phyloP scores from a whole-genome alignment of 805 yeast species.

The Saturnispora dispora region DNA sequence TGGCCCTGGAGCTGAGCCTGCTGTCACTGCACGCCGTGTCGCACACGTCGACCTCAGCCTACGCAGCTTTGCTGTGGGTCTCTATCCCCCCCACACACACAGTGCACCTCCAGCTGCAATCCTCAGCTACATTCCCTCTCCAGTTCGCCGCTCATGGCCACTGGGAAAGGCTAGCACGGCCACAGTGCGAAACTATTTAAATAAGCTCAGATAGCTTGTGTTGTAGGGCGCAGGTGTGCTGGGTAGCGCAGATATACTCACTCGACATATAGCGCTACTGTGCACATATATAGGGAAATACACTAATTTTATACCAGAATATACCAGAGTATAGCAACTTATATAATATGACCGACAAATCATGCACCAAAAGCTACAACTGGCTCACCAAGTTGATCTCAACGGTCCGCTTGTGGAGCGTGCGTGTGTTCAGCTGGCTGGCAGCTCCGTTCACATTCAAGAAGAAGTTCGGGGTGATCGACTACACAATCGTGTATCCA shows the following conservation, averaged over 20 bases:
- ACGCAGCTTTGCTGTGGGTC: too few species aligned
- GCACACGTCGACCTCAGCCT: too few species aligned
- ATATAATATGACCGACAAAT: neutral
- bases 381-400: neutral
- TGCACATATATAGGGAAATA: too few species aligned
- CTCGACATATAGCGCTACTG: too few species aligned
- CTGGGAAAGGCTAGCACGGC: neutral
- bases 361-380: neutral
- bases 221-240: neutral
- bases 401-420: neutral
- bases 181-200: neutral
- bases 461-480: slow-evolving; percentile 9
- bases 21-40: too few species aligned
- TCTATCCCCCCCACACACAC: too few species aligned
- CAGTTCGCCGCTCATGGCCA: too few species aligned
- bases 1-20: too few species aligned
- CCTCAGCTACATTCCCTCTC: too few species aligned
- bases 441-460: neutral
- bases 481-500: slow-evolving; percentile 23
- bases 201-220: neutral
- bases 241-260: too few species aligned
- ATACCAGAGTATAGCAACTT: neutral
- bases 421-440: neutral
- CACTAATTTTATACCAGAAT: too few species aligned
- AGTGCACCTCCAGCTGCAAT: too few species aligned